phyloP scores from a whole-genome alignment of 2,329 filamentous ascomycete genomes.

The Clonostachys chloroleuca region DNA sequence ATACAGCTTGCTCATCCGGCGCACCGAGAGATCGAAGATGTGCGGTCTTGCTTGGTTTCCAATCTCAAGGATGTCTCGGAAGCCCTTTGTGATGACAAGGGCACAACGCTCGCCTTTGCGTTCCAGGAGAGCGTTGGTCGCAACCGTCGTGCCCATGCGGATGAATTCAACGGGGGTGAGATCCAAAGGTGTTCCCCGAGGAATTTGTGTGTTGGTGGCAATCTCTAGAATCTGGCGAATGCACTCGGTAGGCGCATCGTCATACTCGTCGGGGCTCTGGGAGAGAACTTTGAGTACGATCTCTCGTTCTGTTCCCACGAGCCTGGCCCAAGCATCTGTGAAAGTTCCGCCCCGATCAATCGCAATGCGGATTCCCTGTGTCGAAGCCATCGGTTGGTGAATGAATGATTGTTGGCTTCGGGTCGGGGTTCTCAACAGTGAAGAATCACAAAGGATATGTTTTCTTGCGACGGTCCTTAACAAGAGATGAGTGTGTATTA shows the following conservation, averaged over 20 bases:
- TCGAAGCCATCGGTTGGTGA: neutral
- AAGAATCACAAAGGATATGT: no score
- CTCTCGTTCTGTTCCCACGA: neutral
- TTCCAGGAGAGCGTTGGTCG: conserved; percentile 71
- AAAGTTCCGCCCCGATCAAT: conserved; percentile 20
- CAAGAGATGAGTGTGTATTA: no score
- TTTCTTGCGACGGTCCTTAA: no score
- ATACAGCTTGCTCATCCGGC: conserved; percentile 65
- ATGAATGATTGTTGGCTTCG: no score
- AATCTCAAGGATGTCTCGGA: conserved; percentile 67
- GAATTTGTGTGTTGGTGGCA: conserved; percentile 20
- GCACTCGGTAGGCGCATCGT: conserved; percentile 69
- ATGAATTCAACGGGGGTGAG: conserved; percentile 42
- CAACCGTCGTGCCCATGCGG: conserved; percentile 63
- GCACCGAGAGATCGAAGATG: conserved; percentile 69
- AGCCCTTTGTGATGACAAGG: conserved; percentile 67
- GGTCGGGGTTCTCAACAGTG: no score
- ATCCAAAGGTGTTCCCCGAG: conserved; percentile 24
- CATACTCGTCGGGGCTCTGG: conserved; percentile 33
- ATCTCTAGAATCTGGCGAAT: conserved; percentile 46
- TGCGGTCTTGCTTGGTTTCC: conserved; percentile 70
- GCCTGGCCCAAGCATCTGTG: conserved; percentile 9
- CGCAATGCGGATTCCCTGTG: conserved; percentile 16
- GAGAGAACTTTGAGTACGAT: conserved; percentile 2
- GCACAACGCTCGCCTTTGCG: conserved; percentile 69